phyloP scores from a whole-genome alignment of 257 asterid species.

The Paraleonurus japonicus region DNA sequence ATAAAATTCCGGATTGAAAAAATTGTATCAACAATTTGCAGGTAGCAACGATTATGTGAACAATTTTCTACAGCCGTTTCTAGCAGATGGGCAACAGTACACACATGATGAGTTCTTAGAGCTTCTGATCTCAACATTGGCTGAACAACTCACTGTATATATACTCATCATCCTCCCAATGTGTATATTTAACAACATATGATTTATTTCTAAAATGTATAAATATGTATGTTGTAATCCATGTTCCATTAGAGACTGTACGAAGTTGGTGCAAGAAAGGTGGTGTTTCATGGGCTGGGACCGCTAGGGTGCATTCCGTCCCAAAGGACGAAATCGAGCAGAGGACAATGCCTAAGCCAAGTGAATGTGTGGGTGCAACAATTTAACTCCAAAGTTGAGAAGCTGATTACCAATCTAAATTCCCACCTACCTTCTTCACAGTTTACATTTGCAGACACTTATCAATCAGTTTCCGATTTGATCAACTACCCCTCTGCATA shows the following conservation, averaged over 20 bases:
- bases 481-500: constrained; percentile 61
- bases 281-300: constrained; percentile 67
- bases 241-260: constrained; percentile 50
- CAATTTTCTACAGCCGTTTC: constrained; percentile 77
- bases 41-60: constrained; percentile 90
- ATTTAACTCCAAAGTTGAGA: constrained; percentile 60
- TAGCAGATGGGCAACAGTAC: constrained; percentile 55
- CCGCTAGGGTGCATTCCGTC: constrained; percentile 89
- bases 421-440: constrained; percentile 59
- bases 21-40: constrained; percentile 20
- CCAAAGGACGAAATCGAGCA: constrained; percentile 56
- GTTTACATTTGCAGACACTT: constrained; percentile 61
- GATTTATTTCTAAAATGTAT: neutral
- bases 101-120: constrained; percentile 67
- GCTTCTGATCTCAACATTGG: constrained; percentile 56
- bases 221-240: neutral
- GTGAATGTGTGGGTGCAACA: constrained; percentile 63
- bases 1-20: neutral
- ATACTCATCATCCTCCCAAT: no score
- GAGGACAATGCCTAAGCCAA: constrained; percentile 58
- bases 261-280: constrained; percentile 71
- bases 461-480: constrained; percentile 49
- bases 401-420: constrained; percentile 38
- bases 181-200: no score
- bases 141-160: constrained; percentile 52